These are phyloP conservation scores for Xenoacremonium recifei DNA, from an alignment of 2,329 filamentous ascomycete genomes.

Conservation along the genomic window DNA sequence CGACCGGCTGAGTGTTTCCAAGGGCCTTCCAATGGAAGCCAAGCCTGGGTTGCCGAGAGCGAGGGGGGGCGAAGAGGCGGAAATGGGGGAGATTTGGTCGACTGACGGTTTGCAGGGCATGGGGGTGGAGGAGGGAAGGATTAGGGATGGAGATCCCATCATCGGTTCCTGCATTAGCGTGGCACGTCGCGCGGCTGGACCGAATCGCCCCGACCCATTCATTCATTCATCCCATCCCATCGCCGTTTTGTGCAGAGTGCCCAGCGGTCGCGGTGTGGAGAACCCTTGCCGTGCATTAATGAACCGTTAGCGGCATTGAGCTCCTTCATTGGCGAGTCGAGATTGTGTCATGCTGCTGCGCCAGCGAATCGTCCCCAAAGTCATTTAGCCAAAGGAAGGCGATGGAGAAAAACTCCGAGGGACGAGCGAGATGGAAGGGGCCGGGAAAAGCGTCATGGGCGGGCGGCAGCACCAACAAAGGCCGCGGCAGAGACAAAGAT, in stretches of 20 bases:
- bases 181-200: constrained; percentile 7
- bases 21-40: neutral
- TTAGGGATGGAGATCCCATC: constrained; percentile 3
- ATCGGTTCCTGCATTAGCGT: constrained; percentile 28
- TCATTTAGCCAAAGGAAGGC: too few species aligned
- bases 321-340: too few species aligned
- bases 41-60: neutral
- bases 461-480: too few species aligned
- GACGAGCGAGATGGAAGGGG: too few species aligned
- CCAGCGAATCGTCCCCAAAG: too few species aligned
- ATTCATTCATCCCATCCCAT: neutral
- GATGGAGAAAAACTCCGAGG: too few species aligned
- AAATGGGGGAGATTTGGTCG: constrained; percentile 5
- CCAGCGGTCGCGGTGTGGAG: constrained; percentile 6
- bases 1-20: neutral
- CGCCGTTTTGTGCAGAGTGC: constrained; percentile 11
- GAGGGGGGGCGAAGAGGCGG: neutral
- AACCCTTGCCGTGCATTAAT: constrained; percentile 7
- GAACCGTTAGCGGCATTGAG: too few species aligned
- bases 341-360: too few species aligned
- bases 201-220: constrained; percentile 3
- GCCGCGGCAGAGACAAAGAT: too few species aligned
- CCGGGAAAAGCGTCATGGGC: too few species aligned
- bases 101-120: constrained; percentile 1
- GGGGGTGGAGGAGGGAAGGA: neutral